A percentile compares a stretch with the other conserved stretches of the same genome.
phyloP scores from a whole-genome alignment of 2,329 filamentous ascomycete species.

The Fusarium graminum region DNA sequence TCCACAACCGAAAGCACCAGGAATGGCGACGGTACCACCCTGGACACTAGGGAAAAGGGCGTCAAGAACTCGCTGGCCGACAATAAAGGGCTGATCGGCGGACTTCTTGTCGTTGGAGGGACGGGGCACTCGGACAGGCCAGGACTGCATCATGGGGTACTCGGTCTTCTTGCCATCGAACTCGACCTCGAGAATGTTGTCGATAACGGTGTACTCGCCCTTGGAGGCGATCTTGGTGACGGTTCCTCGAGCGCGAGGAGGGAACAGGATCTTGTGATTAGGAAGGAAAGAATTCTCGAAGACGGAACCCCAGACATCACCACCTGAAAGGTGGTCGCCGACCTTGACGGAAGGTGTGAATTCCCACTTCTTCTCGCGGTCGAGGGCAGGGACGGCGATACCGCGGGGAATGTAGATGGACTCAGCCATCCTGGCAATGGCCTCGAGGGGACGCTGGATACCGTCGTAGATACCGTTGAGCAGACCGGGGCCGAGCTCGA shows the following conservation, averaged over 20 bases:
- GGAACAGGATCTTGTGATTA: conserved; percentile 92
- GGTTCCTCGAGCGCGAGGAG: conserved; percentile 88
- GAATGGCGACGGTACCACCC: conserved; percentile 97
- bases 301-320: conserved; percentile 94
- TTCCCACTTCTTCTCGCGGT: conserved; percentile 95
- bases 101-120: conserved; percentile 93
- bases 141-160: conserved; percentile 98
- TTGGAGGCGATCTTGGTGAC: conserved; percentile 92
- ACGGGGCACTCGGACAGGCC: conserved; percentile 96
- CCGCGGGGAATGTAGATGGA: conserved; percentile 99
- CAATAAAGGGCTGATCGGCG: conserved; percentile 90
- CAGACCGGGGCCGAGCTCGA: conserved; percentile 95
- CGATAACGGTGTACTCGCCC: conserved; percentile 92
- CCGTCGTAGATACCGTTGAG: conserved; percentile 99
- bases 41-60: conserved; percentile 96
- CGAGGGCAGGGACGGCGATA: conserved; percentile 86
- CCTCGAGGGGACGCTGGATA: conserved; percentile 93
- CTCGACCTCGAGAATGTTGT: conserved; percentile 95
- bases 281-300: conserved; percentile 96
- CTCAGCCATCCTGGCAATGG: conserved; percentile 80
- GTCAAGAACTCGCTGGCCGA: conserved; percentile 96
- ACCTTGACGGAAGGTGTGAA: conserved; percentile 93
- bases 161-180: conserved; percentile 96
- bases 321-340: conserved; percentile 95
- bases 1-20: conserved; percentile 97